Conservation (phyloP, 2,329 filamentous ascomycete genomes). For the Bipolaris victoriae region DNA sequence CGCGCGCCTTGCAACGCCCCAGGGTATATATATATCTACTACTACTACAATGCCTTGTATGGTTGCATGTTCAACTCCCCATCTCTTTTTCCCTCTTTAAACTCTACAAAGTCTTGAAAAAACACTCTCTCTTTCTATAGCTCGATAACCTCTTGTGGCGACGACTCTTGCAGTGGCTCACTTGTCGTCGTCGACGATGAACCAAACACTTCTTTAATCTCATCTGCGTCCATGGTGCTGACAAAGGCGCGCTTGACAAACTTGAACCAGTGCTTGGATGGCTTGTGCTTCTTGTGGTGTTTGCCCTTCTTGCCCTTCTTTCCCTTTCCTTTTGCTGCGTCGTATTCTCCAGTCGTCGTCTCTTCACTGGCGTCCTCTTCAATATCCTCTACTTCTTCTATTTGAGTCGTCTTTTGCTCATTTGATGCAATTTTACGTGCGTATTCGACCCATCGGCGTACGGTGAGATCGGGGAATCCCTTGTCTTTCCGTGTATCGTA, state of each 20-base stretch:
- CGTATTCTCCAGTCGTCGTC: conserved; percentile 13
- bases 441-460: conserved; percentile 78
- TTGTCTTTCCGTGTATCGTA: conserved; percentile 83
- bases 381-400: conserved; percentile 24
- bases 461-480: conserved; percentile 82
- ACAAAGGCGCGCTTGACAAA: conserved; percentile 84
- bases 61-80: not conserved
- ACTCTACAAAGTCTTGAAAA: not conserved
- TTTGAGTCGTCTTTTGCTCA: conserved; percentile 20
- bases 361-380: conserved; percentile 27
- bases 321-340: conserved; percentile 48
- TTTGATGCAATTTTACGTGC: conserved; percentile 76
- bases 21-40: not conserved
- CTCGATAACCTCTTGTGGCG: conserved; percentile 26
- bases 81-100: not conserved
- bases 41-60: not conserved
- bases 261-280: conserved; percentile 74
- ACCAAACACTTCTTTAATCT: conserved; percentile 59
- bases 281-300: conserved; percentile 46
- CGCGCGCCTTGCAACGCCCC: not conserved
- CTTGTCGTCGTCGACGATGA: not conserved
- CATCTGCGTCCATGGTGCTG: conserved; percentile 68
- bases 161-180: conserved; percentile 6
- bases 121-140: conserved; percentile 9
- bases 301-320: conserved; percentile 62